These are phyloP conservation scores for Blastomyces emzantsi DNA, from an alignment of 2,329 filamentous ascomycete genomes.

Conservation along the genomic window DNA sequence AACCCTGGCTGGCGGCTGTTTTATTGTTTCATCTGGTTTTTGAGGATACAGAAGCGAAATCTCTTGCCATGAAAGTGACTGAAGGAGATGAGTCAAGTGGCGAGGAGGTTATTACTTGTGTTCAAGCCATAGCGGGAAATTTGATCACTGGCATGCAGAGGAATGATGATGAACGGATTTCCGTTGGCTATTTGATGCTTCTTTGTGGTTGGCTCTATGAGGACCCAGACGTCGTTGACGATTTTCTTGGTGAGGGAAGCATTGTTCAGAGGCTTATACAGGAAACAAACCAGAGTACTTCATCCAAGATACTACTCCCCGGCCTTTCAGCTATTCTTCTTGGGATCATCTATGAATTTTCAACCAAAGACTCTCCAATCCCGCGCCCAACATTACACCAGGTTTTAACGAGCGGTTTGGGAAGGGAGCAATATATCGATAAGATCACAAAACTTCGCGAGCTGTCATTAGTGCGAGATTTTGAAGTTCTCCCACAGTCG, in stretches of 20 bases:
- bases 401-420: slow-evolving; percentile 65
- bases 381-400: slow-evolving; percentile 71
- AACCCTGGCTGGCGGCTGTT: slow-evolving; percentile 80
- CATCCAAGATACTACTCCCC: slow-evolving; percentile 59
- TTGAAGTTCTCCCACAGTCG: slow-evolving; percentile 73
- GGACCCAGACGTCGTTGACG: slow-evolving; percentile 81
- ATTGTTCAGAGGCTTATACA: slow-evolving; percentile 82
- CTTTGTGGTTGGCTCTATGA: slow-evolving; percentile 87
- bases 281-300: slow-evolving; percentile 54
- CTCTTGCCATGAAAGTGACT: slow-evolving; percentile 66
- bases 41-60: slow-evolving; percentile 71
- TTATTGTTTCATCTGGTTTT: slow-evolving; percentile 78
- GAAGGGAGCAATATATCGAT: slow-evolving; percentile 80
- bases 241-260: slow-evolving; percentile 85
- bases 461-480: slow-evolving; percentile 73
- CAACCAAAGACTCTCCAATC: slow-evolving; percentile 91
- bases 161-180: slow-evolving; percentile 66
- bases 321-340: slow-evolving; percentile 78
- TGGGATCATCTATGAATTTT: slow-evolving; percentile 91
- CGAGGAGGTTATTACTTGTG: slow-evolving; percentile 90
- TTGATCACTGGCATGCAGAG: slow-evolving; percentile 70
- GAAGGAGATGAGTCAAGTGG: slow-evolving; percentile 84
- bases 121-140: slow-evolving; percentile 80
- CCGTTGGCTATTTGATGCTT: slow-evolving; percentile 81
- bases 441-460: slow-evolving; percentile 67